These are phyloP conservation scores for Carpinus fangiana DNA, from an alignment of 306 rosid genomes.

Conservation along the genomic window DNA sequence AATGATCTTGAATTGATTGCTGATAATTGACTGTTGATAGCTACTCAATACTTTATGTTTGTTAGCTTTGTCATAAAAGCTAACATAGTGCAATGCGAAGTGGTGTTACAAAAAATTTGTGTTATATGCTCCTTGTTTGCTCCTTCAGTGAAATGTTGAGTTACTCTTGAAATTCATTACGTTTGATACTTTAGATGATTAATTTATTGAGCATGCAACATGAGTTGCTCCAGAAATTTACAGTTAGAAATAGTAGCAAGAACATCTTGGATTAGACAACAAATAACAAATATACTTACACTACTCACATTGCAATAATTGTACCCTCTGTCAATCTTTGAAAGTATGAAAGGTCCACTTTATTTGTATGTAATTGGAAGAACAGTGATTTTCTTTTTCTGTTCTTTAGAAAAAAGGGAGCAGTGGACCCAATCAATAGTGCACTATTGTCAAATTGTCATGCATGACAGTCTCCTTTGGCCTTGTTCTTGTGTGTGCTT, in stretches of 20 bases:
- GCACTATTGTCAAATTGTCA: too few relatives aligned
- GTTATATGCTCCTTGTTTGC: background rate
- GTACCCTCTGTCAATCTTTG: background rate
- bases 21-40: background rate
- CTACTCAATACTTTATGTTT: background rate
- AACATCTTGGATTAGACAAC: background rate
- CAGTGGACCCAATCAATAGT: background rate
- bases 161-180: background rate
- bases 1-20: background rate
- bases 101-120: background rate
- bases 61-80: background rate
- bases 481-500: too few relatives aligned
- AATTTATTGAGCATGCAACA: background rate
- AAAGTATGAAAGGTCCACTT: background rate
- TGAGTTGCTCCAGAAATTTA: background rate
- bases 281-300: background rate
- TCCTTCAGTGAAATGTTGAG: background rate
- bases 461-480: too few relatives aligned
- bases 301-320: background rate
- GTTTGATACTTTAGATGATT: background rate
- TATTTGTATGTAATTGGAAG: background rate
- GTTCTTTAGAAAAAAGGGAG: background rate
- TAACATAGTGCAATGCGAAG: background rate
- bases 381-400: background rate
- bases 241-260: background rate